Evolutionary conservation across 1,139 yeast genomes (phyloP).

Genomic region (Torulaspora pretoriensis): DNA sequence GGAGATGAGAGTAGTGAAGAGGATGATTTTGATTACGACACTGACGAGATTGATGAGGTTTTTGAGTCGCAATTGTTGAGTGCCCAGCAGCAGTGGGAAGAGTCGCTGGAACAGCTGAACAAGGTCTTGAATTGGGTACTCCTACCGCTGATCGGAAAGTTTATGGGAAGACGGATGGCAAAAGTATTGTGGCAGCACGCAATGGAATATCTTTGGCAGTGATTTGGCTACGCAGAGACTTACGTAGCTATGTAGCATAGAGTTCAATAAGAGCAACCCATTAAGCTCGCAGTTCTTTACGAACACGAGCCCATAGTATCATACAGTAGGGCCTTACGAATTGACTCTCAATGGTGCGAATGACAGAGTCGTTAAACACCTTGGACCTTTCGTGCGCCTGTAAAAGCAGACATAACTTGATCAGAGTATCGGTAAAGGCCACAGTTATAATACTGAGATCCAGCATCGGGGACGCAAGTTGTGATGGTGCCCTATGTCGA

Average conservation of each 20-base stretch:
- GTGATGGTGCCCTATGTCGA: not conserved
- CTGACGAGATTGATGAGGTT: conserved; percentile 18
- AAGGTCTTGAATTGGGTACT: conserved; percentile 50
- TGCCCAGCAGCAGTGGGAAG: conserved; percentile 66
- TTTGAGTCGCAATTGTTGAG: conserved; percentile 24
- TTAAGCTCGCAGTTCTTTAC: conserved; percentile 6
- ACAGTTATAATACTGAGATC: conserved; percentile 9
- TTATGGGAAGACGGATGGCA: conserved; percentile 53
- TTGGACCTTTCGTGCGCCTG: not conserved
- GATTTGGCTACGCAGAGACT: not conserved
- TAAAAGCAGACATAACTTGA: conserved; percentile 9
- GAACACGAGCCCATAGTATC: conserved; percentile 11
- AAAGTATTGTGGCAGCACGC: conserved; percentile 37
- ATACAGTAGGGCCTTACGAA: conserved; percentile 10
- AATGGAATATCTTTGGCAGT: conserved; percentile 22
- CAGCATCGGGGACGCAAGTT: conserved; percentile 1
- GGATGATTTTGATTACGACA: conserved; percentile 18
- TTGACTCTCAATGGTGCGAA: conserved; percentile 5
- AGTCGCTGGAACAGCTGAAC: conserved; percentile 51
- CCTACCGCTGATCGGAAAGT: conserved; percentile 57
- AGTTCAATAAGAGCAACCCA: not conserved
- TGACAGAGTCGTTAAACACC: conserved; percentile 3
- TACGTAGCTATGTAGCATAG: not conserved
- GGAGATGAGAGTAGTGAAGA: conserved; percentile 13
- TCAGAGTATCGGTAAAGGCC: conserved; percentile 5